Evolutionary conservation across 805 yeast species (phyloP), one percentile per base, ranked within the genome.

Genomic region (Wickerhamomyces queroliae): DNA sequence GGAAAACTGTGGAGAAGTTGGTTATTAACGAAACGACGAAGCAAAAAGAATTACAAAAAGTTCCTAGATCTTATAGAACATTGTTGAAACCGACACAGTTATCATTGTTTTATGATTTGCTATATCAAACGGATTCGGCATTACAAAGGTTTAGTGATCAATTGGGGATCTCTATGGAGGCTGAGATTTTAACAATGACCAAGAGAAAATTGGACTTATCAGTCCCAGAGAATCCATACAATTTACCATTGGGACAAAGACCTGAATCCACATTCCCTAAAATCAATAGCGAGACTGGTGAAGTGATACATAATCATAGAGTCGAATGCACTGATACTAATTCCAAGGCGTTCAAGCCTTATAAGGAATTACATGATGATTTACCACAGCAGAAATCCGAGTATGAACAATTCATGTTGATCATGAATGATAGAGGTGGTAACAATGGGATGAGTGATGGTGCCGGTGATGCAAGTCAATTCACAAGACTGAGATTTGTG

Each of bases 351-450:
- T 57, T 67, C 26, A 66, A 66, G 13, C 72, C 73, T 5, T 66
- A 51, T 46, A 63, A 70, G 26, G 72, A 67, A 38, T 69, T 81
- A 33, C 88, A 80, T 50, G 89, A 81, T 53, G 88, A 83, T 46
- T 56, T 69, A 20, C 76, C 80, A 28, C 95, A 88, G 56, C 84
- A 84, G 50, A 76, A 80, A 41, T 78, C 90, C 2, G 95, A 88
- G 47, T 88, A 85, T 63, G 98, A 93, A 60, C 95, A 87, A 55
- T 68, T 89, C 56, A 91, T 91, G 98, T 67, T 81, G 23, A 69
- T 78, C 9, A 64, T 80, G 70, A 72, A 70, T 46, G 83, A 79
- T 37, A 60, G 62, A 38, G 53, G 59, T 30, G 64, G 55, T 40
- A 62, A 59, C 38, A 60, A 52, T 48, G 70, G 65, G 12, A 59